These are phyloP conservation scores for Microdochium trichocladiopsis DNA, from an alignment of 2,329 filamentous ascomycete genomes.

Conservation along the genomic window DNA sequence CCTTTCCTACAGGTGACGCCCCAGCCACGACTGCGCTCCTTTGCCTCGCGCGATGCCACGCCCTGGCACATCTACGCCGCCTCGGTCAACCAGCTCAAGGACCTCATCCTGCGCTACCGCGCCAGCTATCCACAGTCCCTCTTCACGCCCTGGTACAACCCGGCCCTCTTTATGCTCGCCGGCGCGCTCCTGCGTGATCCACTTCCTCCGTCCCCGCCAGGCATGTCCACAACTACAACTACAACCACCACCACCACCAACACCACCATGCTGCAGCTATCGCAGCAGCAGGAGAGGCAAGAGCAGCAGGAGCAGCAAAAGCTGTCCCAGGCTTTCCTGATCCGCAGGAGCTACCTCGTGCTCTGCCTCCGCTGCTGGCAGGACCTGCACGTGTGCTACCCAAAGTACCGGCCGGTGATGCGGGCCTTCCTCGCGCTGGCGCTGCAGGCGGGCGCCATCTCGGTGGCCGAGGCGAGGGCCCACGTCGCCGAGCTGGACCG, in stretches of 20 bases:
- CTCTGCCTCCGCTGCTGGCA: neutral
- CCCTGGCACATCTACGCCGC: slow-evolving; percentile 5
- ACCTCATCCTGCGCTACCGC: slow-evolving; percentile 8
- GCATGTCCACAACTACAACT: too few species aligned
- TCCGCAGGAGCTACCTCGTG: neutral
- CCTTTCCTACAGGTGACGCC: slow-evolving; percentile 3
- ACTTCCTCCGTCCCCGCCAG: neutral
- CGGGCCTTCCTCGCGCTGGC: neutral
- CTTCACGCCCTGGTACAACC: neutral
- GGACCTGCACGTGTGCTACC: neutral
- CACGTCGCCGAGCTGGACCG: neutral
- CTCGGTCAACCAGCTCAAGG: slow-evolving; percentile 10
- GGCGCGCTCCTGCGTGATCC: neutral
- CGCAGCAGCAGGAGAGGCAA: neutral
- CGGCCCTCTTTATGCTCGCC: neutral
- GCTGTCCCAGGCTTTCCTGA: neutral
- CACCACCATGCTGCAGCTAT: too few species aligned
- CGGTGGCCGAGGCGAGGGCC: neutral
- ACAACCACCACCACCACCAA: too few species aligned
- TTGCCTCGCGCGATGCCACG: neutral
- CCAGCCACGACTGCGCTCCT: slow-evolving; percentile 1
- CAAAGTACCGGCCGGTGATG: neutral
- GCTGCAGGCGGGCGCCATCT: neutral
- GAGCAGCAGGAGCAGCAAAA: neutral
- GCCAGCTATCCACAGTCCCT: slow-evolving; percentile 1